Base-by-base conservation (phyloP, 345 rosid species). In the Salix exigua region DNA sequence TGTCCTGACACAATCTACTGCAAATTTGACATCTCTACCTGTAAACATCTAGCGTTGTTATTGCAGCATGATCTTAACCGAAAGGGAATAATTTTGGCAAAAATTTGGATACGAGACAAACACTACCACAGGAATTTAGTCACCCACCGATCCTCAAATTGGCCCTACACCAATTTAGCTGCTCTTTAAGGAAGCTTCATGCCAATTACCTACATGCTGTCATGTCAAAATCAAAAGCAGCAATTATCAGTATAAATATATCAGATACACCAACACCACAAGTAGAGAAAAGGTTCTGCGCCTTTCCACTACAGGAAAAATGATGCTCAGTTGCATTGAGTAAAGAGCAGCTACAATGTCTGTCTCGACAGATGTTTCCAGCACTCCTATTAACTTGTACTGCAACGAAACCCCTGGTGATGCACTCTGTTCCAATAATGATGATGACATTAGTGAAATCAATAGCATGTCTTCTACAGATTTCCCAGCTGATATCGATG, bases 401-500 rank as follows among this genome's bases (percentile, higher is more conserved):
- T 80, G 88, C 77, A 62, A 66, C 61, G 88, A 85, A 73, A n/a
- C 78, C n/a, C 28, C 68, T n/a, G 64, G 16, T 25, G 79, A 82
- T 9, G n/a, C 44, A 21, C 73, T 68, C 63, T 74, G 74, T 16
- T 53, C 65, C 0, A 44, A 38, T 55, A 4, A 0, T 17, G 55
- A 16, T 50, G 55, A 67, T 28, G 85, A 77, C 50, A 0, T 40
- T 40, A 40, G 44, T 40, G 26, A 73, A 66, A 60, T 14, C 40
- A 26, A 13, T 44, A 40, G 44, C 44, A 11, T 40, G 11, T 2
- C 44, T 9, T 79, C 61, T 10, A 60, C 55, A 50, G 55, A 40
- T 64, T 68, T 74, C 26, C 50, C n/a, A 5, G 1, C 8, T 33
- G 71, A 66, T 8, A 1, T 50, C 55, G 84, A 80, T 53, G 85